These are phyloP conservation scores for Ampelocalamus luodianensis DNA, from an alignment of 176 grass and related monocot genomes.

Conservation along the genomic window DNA sequence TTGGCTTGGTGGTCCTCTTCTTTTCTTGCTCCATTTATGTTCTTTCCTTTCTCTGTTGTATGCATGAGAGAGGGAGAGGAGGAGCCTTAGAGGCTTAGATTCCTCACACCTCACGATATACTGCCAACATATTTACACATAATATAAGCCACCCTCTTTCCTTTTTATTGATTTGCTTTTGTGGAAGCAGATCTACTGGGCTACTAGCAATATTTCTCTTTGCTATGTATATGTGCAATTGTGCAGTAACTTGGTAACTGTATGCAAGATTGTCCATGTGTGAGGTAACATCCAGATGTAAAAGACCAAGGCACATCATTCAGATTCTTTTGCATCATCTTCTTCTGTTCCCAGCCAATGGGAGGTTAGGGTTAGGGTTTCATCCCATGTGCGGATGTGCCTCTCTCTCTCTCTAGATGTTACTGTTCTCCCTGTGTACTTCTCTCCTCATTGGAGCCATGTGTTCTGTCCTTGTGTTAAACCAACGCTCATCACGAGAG, in stretches of 20 bases:
- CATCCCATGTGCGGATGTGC: conserved; percentile 49
- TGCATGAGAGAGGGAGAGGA: not conserved
- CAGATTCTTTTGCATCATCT: conserved; percentile 35
- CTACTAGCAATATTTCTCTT: conserved; percentile 13
- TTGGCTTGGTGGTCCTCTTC: conserved; percentile 55
- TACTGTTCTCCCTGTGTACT: conserved; percentile 36
- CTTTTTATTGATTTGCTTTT: conserved; percentile 44
- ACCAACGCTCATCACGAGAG: conserved; percentile 44
- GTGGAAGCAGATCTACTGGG: conserved; percentile 48
- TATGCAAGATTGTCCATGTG: not conserved
- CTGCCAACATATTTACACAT: conserved; percentile 24
- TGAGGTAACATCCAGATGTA: not conserved
- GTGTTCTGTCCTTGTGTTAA: conserved; percentile 44
- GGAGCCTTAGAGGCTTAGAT: conserved; percentile 35
- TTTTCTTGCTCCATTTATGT: conserved; percentile 62
- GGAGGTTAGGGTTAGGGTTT: conserved; percentile 64
- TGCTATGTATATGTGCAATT: conserved; percentile 3
- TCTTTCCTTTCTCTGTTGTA: conserved; percentile 48
- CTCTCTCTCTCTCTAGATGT: conserved; percentile 27
- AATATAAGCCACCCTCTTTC: not conserved
- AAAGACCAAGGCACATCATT: not conserved
- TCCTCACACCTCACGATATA: conserved; percentile 43
- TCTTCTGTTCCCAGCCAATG: conserved; percentile 31
- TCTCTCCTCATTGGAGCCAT: conserved; percentile 48
- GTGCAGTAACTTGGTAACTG: conserved; percentile 43